Evolutionary conservation across 441 rosid genomes (phyloP).

Genomic region (Populus trichocarpa): DNA sequence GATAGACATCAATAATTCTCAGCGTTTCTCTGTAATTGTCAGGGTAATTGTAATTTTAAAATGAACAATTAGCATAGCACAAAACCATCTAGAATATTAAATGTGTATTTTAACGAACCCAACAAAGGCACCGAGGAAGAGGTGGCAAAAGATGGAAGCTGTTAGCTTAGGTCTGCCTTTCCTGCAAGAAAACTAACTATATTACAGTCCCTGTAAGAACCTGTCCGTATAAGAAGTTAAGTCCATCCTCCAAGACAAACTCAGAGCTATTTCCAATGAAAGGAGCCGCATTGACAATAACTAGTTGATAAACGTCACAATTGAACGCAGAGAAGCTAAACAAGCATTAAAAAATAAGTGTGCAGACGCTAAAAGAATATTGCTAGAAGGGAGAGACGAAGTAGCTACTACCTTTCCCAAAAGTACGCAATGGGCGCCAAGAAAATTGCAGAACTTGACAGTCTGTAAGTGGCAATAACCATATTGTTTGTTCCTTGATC

Average conservation of each 20-base stretch:
- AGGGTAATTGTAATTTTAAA: neutral
- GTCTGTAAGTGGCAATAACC: constrained; percentile 57
- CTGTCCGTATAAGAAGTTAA: neutral
- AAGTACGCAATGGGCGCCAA: constrained; percentile 54
- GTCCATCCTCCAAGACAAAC: neutral
- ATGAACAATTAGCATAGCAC: neutral
- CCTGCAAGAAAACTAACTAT: constrained; percentile 34
- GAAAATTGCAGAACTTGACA: constrained; percentile 42
- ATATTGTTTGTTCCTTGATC: constrained; percentile 47
- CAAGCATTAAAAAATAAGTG: neutral
- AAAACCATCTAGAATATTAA: neutral
- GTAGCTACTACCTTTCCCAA: constrained; percentile 45
- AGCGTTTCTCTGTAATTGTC: neutral
- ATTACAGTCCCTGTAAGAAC: neutral
- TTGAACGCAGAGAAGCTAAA: neutral
- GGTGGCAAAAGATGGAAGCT: constrained; percentile 36
- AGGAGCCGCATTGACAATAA: neutral
- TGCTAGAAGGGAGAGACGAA: neutral
- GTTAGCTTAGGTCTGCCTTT: constrained; percentile 58
- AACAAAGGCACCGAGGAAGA: constrained; percentile 53
- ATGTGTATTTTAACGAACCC: constrained; percentile 37
- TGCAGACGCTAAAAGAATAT: neutral
- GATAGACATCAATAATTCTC: constrained; percentile 14
- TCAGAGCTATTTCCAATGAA: neutral
- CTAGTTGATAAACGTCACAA: neutral